These are phyloP conservation scores for Pichia gijzeniarum DNA, from an alignment of 805 yeast genomes.

Conservation along the genomic window DNA sequence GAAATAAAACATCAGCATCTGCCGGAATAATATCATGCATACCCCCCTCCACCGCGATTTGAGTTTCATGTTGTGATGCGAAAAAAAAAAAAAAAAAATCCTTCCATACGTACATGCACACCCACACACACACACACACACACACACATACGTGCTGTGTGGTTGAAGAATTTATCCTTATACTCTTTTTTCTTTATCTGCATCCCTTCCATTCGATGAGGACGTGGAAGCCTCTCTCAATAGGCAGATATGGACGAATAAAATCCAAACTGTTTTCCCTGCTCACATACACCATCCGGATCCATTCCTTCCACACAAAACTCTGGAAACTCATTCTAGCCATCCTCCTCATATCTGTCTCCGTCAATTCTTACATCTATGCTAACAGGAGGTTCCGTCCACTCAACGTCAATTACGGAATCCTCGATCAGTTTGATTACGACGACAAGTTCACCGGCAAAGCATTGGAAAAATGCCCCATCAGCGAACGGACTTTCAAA, in stretches of 20 bases:
- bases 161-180: no score
- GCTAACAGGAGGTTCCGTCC: background rate
- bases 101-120: no score
- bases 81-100: no score
- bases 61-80: no score
- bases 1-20: no score
- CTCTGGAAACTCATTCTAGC: constrained; percentile 4
- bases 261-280: background rate
- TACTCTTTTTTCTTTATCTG: no score
- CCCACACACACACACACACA: no score
- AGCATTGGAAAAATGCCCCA: constrained; percentile 19
- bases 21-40: no score
- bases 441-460: constrained; percentile 17
- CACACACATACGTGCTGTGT: no score
- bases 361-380: background rate
- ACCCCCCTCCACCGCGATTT: no score
- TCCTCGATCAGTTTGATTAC: constrained; percentile 5
- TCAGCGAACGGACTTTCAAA: constrained; percentile 22
- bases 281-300: background rate
- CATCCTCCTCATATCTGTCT: background rate
- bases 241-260: background rate
- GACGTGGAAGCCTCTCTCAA: no score
- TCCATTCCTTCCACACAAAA: background rate
- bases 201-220: no score
- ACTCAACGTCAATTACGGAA: constrained; percentile 4